phyloP scores from a whole-genome alignment of 2,329 filamentous ascomycete genomes.

The Scolecobasidium constrictum region DNA sequence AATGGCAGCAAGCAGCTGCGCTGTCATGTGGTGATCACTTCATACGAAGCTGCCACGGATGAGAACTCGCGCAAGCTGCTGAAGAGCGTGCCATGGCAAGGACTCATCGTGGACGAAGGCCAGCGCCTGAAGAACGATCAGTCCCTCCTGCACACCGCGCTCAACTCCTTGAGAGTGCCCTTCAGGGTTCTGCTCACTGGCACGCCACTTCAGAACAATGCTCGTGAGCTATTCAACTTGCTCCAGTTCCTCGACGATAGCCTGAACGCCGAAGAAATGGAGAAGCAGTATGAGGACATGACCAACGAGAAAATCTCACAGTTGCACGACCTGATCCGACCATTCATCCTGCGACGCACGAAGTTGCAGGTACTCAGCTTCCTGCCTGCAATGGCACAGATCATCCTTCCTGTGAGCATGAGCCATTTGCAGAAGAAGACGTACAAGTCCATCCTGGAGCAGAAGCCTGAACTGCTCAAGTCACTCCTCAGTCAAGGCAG shows the following conservation, averaged over 20 bases:
- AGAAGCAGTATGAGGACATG: constrained; percentile 65
- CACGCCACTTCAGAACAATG: constrained; percentile 92
- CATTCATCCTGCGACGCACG: constrained; percentile 63
- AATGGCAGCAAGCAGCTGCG: constrained; percentile 53
- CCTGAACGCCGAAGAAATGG: constrained; percentile 60
- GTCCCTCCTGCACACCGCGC: constrained; percentile 65
- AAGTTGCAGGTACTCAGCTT: constrained; percentile 88
- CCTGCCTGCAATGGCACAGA: constrained; percentile 83
- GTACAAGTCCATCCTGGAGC: constrained; percentile 85
- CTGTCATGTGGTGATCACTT: constrained; percentile 88
- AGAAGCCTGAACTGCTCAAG: constrained; percentile 80
- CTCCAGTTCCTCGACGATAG: constrained; percentile 79
- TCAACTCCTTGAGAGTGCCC: constrained; percentile 63
- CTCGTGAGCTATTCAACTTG: constrained; percentile 90
- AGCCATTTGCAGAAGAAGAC: constrained; percentile 85
- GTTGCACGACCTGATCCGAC: constrained; percentile 73
- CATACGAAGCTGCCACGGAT: constrained; percentile 80
- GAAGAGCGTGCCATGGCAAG: constrained; percentile 66
- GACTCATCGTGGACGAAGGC: constrained; percentile 86
- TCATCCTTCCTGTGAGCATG: constrained; percentile 95
- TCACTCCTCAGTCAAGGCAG: constrained; percentile 61
- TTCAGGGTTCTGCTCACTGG: constrained; percentile 79
- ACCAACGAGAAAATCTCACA: constrained; percentile 71
- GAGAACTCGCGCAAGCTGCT: constrained; percentile 57
- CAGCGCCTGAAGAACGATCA: constrained; percentile 92